Percentiles rank a stretch among this genome's conserved stretches.
These are phyloP conservation scores for Yamadazyma sp. DNA, from an alignment of 1,139 yeast species.

Conservation along the genomic window DNA sequence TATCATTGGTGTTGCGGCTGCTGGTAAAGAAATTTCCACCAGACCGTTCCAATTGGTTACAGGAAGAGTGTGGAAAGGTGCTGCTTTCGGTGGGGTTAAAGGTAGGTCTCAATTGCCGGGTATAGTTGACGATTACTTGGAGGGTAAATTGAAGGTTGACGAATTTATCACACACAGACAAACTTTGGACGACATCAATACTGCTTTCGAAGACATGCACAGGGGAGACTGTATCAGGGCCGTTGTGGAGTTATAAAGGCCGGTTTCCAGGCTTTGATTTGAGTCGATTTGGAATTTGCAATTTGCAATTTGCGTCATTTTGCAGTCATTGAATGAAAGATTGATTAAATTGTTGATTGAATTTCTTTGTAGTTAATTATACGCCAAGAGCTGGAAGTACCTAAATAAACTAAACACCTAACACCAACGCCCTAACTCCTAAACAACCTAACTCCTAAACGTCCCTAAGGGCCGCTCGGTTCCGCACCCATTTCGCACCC, in stretches of 20 bases:
- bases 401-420: too few species aligned
- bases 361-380: too few species aligned
- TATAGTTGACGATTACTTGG: conserved; percentile 79
- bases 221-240: conserved; percentile 93
- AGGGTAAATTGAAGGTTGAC: conserved; percentile 85
- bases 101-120: conserved; percentile 96
- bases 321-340: too few species aligned
- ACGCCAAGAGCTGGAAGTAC: too few species aligned
- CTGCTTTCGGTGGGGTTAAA: conserved; percentile 98
- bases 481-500: background rate
- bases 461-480: too few species aligned
- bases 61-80: conserved; percentile 98
- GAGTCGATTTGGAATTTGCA: too few species aligned
- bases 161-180: conserved; percentile 94
- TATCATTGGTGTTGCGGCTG: conserved; percentile 97
- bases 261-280: conserved; percentile 5
- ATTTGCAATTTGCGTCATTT: too few species aligned
- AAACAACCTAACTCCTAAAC: too few species aligned
- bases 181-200: conserved; percentile 71
- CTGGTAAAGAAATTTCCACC: conserved; percentile 93
- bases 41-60: conserved; percentile 99
- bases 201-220: conserved; percentile 94
- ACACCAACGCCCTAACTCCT: too few species aligned
- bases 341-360: too few species aligned
- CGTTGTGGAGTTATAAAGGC: conserved; percentile 54